Conservation (phyloP, 371 early-diverging fungal genomes). For the Mortierella sp. region DNA sequence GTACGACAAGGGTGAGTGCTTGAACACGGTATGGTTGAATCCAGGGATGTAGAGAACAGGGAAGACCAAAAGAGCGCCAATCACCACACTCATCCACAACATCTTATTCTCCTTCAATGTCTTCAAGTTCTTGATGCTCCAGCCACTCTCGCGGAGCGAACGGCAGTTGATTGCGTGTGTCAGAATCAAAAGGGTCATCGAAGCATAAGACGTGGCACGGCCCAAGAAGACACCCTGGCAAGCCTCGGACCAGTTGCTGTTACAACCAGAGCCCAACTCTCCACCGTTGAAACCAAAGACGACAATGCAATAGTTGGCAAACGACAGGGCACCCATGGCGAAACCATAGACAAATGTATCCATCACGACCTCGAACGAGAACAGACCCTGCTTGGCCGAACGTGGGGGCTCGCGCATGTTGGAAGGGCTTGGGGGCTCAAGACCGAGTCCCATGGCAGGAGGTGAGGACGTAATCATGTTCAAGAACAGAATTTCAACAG, state of each 20-base stretch:
- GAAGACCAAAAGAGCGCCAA: conserved; percentile 65
- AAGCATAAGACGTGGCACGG: conserved; percentile 77
- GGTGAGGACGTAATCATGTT: conserved; percentile 87
- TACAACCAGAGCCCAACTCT: conserved; percentile 71
- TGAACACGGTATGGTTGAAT: conserved; percentile 72
- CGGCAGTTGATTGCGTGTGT: conserved; percentile 81
- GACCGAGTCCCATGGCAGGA: conserved; percentile 86
- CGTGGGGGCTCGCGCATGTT: conserved; percentile 90
- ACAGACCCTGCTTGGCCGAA: conserved; percentile 69
- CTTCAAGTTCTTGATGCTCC: conserved; percentile 56
- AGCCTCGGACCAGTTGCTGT: conserved; percentile 58
- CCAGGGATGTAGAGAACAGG: conserved; percentile 77
- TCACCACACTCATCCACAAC: conserved; percentile 60
- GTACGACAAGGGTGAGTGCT: conserved; percentile 70
- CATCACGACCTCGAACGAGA: conserved; percentile 68
- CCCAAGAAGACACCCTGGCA: conserved; percentile 79
- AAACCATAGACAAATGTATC: conserved; percentile 86
- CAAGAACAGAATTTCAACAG: conserved; percentile 90
- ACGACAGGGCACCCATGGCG: conserved; percentile 71
- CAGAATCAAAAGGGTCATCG: conserved; percentile 72
- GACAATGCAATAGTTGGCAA: conserved; percentile 73
- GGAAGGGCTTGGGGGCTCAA: conserved; percentile 83
- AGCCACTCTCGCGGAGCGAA: conserved; percentile 69
- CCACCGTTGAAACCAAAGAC: conserved; percentile 66
- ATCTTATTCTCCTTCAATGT: conserved; percentile 67